phyloP scores from a whole-genome alignment of 176 grass and related monocot species.

The Bonia amplexicaulis region DNA sequence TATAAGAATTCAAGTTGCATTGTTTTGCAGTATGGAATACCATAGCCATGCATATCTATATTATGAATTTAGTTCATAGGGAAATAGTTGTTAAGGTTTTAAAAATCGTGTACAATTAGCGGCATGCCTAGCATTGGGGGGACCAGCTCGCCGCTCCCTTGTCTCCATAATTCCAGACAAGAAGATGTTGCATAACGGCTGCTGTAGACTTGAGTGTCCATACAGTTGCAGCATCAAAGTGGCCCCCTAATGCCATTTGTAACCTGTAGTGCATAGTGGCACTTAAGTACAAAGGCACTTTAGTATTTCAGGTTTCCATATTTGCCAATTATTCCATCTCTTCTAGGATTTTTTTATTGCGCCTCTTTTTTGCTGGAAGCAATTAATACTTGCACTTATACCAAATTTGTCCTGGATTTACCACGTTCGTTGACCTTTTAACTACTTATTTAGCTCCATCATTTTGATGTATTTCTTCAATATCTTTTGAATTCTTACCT shows the following conservation, averaged over 20 bases:
- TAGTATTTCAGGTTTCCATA: not conserved
- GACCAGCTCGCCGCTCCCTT: not conserved
- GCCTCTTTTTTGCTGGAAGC: not conserved
- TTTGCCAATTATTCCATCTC: slow-evolving; percentile 11
- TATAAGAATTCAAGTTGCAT: not conserved
- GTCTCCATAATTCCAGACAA: slow-evolving; percentile 1
- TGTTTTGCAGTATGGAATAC: not conserved
- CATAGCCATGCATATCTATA: not conserved
- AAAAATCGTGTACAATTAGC: not conserved
- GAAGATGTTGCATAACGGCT: not conserved
- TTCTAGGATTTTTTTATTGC: not conserved
- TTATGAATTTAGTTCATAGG: not conserved
- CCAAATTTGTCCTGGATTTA: not conserved
- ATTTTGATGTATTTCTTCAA: not conserved
- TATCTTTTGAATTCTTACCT: not conserved
- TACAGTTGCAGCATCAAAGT: not conserved
- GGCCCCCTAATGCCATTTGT: not conserved
- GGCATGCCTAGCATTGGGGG: not conserved
- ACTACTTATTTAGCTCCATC: not conserved
- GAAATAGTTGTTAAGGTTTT: not conserved
- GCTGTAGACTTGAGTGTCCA: not conserved
- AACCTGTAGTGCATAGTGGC: not conserved
- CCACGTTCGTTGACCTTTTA: not conserved
- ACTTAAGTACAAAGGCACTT: not conserved
- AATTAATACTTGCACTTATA: slow-evolving; percentile 22